Evolutionary conservation across 2,329 filamentous ascomycete genomes (phyloP).

Genomic region (Phialophora verrucosa): DNA sequence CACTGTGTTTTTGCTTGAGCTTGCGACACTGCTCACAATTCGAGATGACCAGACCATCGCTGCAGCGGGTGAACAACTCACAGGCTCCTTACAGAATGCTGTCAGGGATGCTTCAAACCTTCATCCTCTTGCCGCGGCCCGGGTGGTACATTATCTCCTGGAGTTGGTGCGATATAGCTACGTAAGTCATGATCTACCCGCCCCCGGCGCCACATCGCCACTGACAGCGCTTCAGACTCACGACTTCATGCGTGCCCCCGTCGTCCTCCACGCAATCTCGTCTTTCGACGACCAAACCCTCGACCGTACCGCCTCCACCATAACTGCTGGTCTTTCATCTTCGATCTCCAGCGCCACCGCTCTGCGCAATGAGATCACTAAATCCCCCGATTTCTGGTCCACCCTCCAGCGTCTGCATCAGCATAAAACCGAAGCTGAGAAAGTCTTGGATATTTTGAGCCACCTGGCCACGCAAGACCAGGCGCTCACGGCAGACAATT

Average conservation of each 20-base stretch:
- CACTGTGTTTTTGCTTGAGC: slow-evolving; percentile 86
- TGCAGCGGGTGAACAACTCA: slow-evolving; percentile 76
- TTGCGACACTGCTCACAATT: slow-evolving; percentile 81
- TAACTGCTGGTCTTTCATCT: slow-evolving; percentile 77
- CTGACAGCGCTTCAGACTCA: slow-evolving; percentile 66
- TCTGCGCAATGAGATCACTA: slow-evolving; percentile 89
- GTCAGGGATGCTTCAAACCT: slow-evolving; percentile 78
- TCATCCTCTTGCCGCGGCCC: slow-evolving; percentile 81
- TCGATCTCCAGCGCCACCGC: slow-evolving; percentile 80
- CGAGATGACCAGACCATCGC: slow-evolving; percentile 75
- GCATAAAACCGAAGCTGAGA: slow-evolving; percentile 71
- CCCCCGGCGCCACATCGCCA: not conserved
- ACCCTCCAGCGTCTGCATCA: slow-evolving; percentile 77
- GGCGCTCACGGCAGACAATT: slow-evolving; percentile 92
- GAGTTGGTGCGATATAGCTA: slow-evolving; percentile 82
- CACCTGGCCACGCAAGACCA: slow-evolving; percentile 68
- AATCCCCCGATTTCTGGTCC: slow-evolving; percentile 96
- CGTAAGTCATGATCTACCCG: slow-evolving; percentile 59
- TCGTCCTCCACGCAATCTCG: slow-evolving; percentile 89
- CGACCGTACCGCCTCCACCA: slow-evolving; percentile 74
- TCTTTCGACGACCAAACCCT: slow-evolving; percentile 80
- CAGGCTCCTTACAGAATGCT: slow-evolving; percentile 78
- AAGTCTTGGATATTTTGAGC: slow-evolving; percentile 87
- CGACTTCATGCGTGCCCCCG: slow-evolving; percentile 88
- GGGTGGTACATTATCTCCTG: slow-evolving; percentile 85